Base-by-base conservation (phyloP, 257 asterid species). In the Prunella vulgaris region DNA sequence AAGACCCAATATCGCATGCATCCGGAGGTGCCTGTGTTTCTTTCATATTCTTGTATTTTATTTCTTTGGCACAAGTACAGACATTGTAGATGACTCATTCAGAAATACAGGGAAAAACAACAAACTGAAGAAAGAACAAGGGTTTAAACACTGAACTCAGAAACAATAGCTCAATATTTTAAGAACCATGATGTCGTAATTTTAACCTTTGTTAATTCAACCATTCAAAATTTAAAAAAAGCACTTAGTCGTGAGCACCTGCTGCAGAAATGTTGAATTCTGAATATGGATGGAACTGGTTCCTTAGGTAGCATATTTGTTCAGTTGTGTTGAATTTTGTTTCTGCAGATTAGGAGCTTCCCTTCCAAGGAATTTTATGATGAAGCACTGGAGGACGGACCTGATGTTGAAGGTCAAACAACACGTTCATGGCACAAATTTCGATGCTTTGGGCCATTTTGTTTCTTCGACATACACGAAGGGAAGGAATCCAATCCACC, bases 1-100 rank as follows among this genome's bases (percentile, higher is more conserved):
- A 94, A 86, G 87, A 94, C 97, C 67, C 99, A 94, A 79, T 94
- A 94, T 74, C 96, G 99, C 66, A 94, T 94, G 99, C 89, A 94
- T 74, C 99, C 99, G 20, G 96, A 94, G 97, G 99, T 93, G 28
- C 25, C 28, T 48, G 3, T 13, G 54, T 56, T 52, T 70, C 52
- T 21, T 2, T 51, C 49, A 18, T 46, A 0, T 25, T 56, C 30
- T 17, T 10, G 12, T 27, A n/a, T 61, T 51, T 38, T 38, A 37
- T 38, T 49, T n/a, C n/a, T 33, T 54, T 15, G 9, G 33, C 40
- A 60, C 17, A 27, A 12, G 46, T 64, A 24, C 21, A 48, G 64
- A 17, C 15, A 51, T 38, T 56, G 20, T n/a, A 20, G 51, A 7
- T 5, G 30, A 22, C 15, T 51, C 58, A 8, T 7, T 10, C 30